Evolutionary conservation across 2,329 filamentous ascomycete species (phyloP), one percentile per base, ranked within the genome.

Genomic region (Aspergillus tubingensis): DNA sequence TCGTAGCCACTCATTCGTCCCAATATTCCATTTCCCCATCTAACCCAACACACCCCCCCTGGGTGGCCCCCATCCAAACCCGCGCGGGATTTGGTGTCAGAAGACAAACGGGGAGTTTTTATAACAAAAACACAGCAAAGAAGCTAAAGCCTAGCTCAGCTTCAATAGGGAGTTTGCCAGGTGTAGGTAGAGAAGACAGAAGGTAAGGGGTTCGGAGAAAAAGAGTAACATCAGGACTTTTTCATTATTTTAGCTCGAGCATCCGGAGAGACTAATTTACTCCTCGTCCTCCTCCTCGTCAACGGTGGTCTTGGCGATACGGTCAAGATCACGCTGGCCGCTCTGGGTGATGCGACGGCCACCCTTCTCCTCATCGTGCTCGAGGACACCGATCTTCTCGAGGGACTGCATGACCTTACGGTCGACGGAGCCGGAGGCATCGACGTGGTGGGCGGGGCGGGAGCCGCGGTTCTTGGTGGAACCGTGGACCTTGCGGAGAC

Each of bases 281-380:
- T 77, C 74, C 58, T 79, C 76, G 69, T 78, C 75, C 60, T 78
- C 76, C 69, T 78, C 76, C 72, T 78, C 77, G 62, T 79, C 76
- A 67, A 80, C 72, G 67, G 76, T 91, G 77, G 90, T 92, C 85
- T 91, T 89, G 77, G 91, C 91, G 74, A 94, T 93, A 81, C 86
- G 94, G 86, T 98, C 95, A 87, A 99, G 87, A 90, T 99, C 95
- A 86, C 95, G 91, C 88, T 97, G 93, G 79, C 95, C 95, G 77
- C 88, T 88, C 87, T 98, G 92, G 76, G 95, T 98, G 84, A 99
- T 98, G 81, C 95, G 89, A 79, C 95, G 91, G 77, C 95, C 95
- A 82, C 95, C 95, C 88, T 96, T 96, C 72, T 98, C 94, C 87
- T 97, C 94, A 76, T 97, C 94, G 78, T 91, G 85, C 90, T 99